Evolutionary conservation across 352 stramenopile species (phyloP), one percentile per base, ranked within the genome.

Genomic region (Globisporangium iwayamae): DNA sequence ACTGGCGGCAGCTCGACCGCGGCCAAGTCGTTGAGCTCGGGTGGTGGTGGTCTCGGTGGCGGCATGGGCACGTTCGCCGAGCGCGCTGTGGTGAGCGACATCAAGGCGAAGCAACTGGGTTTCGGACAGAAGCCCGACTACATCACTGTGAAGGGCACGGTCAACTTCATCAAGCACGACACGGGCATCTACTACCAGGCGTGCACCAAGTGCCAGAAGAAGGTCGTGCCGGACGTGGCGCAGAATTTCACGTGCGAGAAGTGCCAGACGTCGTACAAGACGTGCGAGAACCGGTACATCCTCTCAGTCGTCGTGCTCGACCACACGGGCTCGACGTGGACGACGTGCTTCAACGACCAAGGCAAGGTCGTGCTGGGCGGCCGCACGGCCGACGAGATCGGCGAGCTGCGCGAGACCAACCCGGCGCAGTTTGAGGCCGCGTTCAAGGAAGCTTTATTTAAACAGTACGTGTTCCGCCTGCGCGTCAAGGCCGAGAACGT

Each of bases 121-220:
- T 96, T 96, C 69, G 78, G 73, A 3, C 96, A 99, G 60, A 99
- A 99, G 79, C 89, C 94, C 18, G 97, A 99, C 79, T 99, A 95
- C 72, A 90, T 98, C 55, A 94, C 77, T 32, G 93, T 99, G 59
- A 98, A 99, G 74, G 96, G 82, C 50, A 98, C 90, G 13, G 87
- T 99, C 58, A 98, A 90, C 65, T 99, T 98, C 68, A 97, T 99
- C 72, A 99, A 98, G 79, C 96, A 98, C 68, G 95, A 98, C 73
- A 74, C 84, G 48, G 79, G 79, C 7, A 74, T 96, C 47, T 96
- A 85, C 70, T 96, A 96, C 73, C 85, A 96, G 67, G 87, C 89
- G 16, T 95, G 85, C 45, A 80, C 81, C 30, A 95, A 95, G 71
- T 94, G 89, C 70, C 85, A 96, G 76, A 97, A 97, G 74, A 97